Conservation (phyloP, 371 early-diverging fungal genomes). For the Circinella minor region DNA sequence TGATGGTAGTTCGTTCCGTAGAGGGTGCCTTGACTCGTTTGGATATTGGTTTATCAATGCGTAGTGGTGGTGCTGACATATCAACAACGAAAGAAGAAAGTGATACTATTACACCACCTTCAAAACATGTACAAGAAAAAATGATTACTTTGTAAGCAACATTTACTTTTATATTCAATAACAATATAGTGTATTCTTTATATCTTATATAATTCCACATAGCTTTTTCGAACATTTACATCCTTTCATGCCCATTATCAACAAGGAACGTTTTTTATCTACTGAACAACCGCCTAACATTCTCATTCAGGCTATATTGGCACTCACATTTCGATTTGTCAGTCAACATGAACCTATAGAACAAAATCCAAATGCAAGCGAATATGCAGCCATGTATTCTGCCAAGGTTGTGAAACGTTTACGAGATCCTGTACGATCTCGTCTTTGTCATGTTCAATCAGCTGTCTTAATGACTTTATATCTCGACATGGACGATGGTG, state of each 20-base stretch:
- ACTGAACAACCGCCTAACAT: constrained; percentile 37
- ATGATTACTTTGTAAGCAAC: constrained; percentile 29
- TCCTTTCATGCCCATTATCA: constrained; percentile 60
- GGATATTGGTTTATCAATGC: constrained; percentile 46
- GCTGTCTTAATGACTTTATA: constrained; percentile 47
- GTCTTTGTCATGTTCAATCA: constrained; percentile 49
- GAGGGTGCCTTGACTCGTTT: constrained; percentile 21
- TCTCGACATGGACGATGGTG: constrained; percentile 46
- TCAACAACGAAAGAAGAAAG: constrained; percentile 5
- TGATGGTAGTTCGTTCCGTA: constrained; percentile 42
- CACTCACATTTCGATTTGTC: constrained; percentile 52
- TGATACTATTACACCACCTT: constrained; percentile 5
- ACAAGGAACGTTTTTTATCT: constrained; percentile 52
- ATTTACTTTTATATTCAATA: no score
- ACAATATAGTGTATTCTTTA: no score
- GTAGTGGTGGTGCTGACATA: constrained; percentile 33
- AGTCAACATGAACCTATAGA: constrained; percentile 21
- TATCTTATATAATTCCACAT: neutral
- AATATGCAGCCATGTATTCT: constrained; percentile 41
- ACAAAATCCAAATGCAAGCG: constrained; percentile 25
- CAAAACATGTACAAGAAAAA: constrained; percentile 17
- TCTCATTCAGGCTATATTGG: constrained; percentile 56
- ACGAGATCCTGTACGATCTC: constrained; percentile 32
- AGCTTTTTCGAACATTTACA: constrained; percentile 63
- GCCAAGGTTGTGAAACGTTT: constrained; percentile 39